phyloP scores from a whole-genome alignment of 352 stramenopile genomes.

The Phytophthora podocarpi region DNA sequence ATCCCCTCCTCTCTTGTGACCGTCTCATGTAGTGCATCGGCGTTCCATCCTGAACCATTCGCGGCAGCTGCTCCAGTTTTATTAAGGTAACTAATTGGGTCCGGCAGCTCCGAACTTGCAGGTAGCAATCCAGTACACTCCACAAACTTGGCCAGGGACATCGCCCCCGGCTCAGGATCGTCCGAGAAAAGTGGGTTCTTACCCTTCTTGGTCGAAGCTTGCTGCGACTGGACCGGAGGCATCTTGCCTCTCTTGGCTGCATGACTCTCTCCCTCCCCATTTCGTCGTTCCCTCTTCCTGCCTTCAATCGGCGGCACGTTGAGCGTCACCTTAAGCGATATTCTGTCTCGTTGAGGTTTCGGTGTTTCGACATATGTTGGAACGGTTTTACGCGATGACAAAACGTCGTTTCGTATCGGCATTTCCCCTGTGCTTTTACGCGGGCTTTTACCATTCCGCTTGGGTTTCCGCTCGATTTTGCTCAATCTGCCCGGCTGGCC shows the following conservation, averaged over 20 bases:
- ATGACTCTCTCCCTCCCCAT: background rate
- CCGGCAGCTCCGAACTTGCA: conserved; percentile 59
- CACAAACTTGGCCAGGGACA: conserved; percentile 48
- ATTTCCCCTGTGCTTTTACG: conserved; percentile 5
- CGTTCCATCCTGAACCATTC: background rate
- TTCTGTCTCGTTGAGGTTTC: conserved; percentile 3
- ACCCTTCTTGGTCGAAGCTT: background rate
- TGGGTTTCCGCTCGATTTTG: conserved; percentile 62
- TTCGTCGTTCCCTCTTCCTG: conserved; percentile 7
- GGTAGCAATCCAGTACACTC: conserved; percentile 47
- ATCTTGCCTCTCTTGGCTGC: conserved; percentile 3
- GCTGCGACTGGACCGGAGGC: background rate
- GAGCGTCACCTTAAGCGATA: conserved; percentile 57
- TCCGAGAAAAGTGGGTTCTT: conserved; percentile 70
- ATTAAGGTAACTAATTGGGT: conserved; percentile 70
- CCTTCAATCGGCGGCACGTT: conserved; percentile 22
- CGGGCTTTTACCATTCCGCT: conserved; percentile 21
- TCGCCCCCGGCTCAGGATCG: conserved; percentile 38
- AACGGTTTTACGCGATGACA: background rate
- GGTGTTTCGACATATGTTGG: background rate
- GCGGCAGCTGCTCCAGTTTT: conserved; percentile 16
- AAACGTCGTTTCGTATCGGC: background rate
- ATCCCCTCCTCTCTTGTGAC: background rate
- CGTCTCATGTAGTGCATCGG: background rate
- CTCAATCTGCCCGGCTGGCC: conserved; percentile 57